Conservation (phyloP, 805 yeast species). For the Pichia sporocuriosa region DNA sequence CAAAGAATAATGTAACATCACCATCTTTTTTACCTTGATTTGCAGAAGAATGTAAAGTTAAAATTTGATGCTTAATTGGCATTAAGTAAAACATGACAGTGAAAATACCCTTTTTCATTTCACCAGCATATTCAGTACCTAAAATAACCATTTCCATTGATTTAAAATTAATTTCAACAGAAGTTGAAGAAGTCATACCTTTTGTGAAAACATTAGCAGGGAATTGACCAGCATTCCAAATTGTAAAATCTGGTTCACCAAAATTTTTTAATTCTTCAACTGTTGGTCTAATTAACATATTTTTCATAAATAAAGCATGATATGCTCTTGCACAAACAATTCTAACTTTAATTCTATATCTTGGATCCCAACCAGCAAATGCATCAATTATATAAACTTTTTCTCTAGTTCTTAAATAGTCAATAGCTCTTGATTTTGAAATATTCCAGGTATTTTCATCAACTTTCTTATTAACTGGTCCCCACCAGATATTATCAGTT, state of each 20-base stretch:
- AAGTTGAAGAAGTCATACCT: conserved; percentile 95
- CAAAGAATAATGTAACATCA: conserved; percentile 93
- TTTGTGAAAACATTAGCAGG: conserved; percentile 95
- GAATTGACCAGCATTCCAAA: conserved; percentile 98
- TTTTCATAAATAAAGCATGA: conserved; percentile 96
- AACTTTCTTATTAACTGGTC: conserved; percentile 94
- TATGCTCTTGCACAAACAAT: conserved; percentile 97
- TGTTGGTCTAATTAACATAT: conserved; percentile 95
- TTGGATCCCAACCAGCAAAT: conserved; percentile 98
- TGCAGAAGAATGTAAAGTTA: conserved; percentile 91
- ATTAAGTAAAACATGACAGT: conserved; percentile 97
- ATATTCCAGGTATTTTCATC: conserved; percentile 92
- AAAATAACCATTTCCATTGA: conserved; percentile 98
- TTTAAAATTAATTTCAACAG: conserved; percentile 94
- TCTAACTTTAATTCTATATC: conserved; percentile 92
- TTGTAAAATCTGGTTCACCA: conserved; percentile 97
- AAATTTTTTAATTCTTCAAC: conserved; percentile 79
- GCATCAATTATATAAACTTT: conserved; percentile 94
- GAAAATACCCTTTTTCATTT: conserved; percentile 98
- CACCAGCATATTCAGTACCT: conserved; percentile 99
- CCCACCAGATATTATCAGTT: conserved; percentile 92
- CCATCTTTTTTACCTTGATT: conserved; percentile 78
- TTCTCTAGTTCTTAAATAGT: conserved; percentile 91
- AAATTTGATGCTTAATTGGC: conserved; percentile 88
- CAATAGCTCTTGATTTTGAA: conserved; percentile 93